Percentiles rank a stretch among this genome's conserved stretches.
Conservation (phyloP, 2,329 filamentous ascomycete genomes). For the Nothomitra cinnamomea region DNA sequence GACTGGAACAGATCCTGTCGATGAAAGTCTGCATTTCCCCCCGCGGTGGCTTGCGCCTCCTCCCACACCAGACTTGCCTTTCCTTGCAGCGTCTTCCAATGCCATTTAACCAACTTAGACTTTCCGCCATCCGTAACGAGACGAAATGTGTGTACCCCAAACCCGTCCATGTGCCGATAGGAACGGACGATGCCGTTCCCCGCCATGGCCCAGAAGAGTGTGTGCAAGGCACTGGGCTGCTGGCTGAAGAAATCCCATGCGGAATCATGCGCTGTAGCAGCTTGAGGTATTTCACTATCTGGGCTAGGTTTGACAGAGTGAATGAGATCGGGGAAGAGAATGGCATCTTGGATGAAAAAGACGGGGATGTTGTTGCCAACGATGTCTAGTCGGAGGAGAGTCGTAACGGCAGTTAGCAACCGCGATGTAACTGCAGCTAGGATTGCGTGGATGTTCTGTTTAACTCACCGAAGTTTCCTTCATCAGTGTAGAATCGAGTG, state of each 20-base stretch:
- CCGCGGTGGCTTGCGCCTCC: slow-evolving; percentile 35
- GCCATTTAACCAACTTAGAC: slow-evolving; percentile 49
- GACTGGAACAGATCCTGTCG: slow-evolving; percentile 47
- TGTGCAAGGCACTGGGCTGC: slow-evolving; percentile 44
- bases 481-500: slow-evolving; percentile 55
- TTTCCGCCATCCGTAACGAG: slow-evolving; percentile 47
- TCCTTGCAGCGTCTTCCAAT: slow-evolving; percentile 46
- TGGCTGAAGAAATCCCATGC: slow-evolving; percentile 50
- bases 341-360: slow-evolving; percentile 56
- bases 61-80: slow-evolving; percentile 40
- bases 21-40: slow-evolving; percentile 43
- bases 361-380: slow-evolving; percentile 60
- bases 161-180: slow-evolving; percentile 50
- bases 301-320: slow-evolving; percentile 60
- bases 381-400: too few relatives aligned
- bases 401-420: too few relatives aligned
- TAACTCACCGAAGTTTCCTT: slow-evolving; percentile 64
- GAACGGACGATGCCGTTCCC: slow-evolving; percentile 49
- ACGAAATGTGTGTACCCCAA: slow-evolving; percentile 50
- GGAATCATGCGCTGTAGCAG: slow-evolving; percentile 29
- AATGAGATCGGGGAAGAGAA: slow-evolving; percentile 58
- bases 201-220: slow-evolving; percentile 48
- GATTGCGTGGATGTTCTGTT: too few relatives aligned
- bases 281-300: slow-evolving; percentile 49
- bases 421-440: too few relatives aligned